Conservation (phyloP, 1,284 basidiomycete species). For the Microbotryum lychnidis-dioicae region DNA sequence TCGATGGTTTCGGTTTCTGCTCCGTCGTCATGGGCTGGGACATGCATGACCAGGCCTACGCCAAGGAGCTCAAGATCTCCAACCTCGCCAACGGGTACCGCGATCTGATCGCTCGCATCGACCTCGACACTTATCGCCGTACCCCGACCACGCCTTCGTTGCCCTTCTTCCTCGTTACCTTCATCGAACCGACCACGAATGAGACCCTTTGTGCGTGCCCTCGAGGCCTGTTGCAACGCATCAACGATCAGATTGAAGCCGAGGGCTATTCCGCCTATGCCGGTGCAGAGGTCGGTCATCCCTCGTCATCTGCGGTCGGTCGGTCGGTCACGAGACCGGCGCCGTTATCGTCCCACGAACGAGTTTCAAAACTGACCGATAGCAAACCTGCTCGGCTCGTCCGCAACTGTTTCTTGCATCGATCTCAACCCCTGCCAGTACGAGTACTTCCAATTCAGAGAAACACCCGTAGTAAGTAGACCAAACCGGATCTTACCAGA, state of each 20-base stretch:
- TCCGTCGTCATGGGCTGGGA: constrained; percentile 67
- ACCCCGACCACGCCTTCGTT: constrained; percentile 42
- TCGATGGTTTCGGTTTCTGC: constrained; percentile 74
- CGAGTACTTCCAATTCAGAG: constrained; percentile 89
- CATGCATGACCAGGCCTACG: constrained; percentile 59
- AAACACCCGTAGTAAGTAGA: constrained; percentile 12
- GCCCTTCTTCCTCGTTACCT: constrained; percentile 86
- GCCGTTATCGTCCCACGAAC: no score
- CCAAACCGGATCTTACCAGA: no score
- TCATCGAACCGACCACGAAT: constrained; percentile 72
- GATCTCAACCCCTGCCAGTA: constrained; percentile 47
- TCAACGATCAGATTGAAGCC: constrained; percentile 45
- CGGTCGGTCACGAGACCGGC: background rate
- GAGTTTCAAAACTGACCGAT: background rate
- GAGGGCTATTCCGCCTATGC: constrained; percentile 41
- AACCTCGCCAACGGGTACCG: constrained; percentile 85
- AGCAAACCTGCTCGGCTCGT: background rate
- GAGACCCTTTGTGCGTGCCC: constrained; percentile 71
- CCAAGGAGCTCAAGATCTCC: constrained; percentile 75
- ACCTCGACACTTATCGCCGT: constrained; percentile 48
- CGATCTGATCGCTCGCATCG: constrained; percentile 55
- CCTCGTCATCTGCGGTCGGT: background rate
- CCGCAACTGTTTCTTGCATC: no score
- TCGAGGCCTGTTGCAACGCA: constrained; percentile 63
- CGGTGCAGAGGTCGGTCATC: constrained; percentile 51